Evolutionary conservation across 1,284 basidiomycete species (phyloP), one percentile per base, ranked within the genome.

Genomic region (Rhodotorula sp.): DNA sequence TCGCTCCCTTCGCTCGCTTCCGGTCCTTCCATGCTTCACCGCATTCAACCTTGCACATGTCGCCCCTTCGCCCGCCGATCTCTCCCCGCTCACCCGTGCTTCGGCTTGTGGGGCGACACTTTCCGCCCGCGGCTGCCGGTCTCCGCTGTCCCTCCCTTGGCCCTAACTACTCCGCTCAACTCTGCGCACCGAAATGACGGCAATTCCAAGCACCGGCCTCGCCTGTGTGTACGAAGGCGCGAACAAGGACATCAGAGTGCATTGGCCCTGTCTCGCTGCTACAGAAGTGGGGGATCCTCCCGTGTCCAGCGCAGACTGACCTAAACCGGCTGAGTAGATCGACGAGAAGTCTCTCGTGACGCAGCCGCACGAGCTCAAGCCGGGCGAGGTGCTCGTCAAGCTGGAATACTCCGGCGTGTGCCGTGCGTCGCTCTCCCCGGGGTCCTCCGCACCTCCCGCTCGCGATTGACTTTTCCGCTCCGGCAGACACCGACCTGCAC

Each of bases 371-470:
- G 85, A 91, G 22, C 90, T 94, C 81, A 84, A 84, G 32, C 88
- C 89, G 3, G 91, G 91, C 66, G 88, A 94, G 82, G 92, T 90
- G 78, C 88, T 94, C 75, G 86, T 94, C 81, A 88, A 90, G 81
- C 85, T 94, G 80, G 75, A 61, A 46, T 68, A 63, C 61, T 34
- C 32, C 8, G 58, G 68, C 25, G 68, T 70, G 17, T 64, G 62
- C 36, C 68, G 76, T 76, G 50, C 59, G 76, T 64, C 2, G 37
- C 27, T 12, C 27, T 25, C 22, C 46, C 27, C 25, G n/a, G n/a
- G n/a, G n/a, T 19, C 8, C 34, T 8, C 12, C 8, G 15, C 36
- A 3, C 9, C n/a, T 13, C 19, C 10, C 22, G 15, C 21, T 36
- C 36, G n/a, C 4, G 7, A 15, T 15, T 50, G 21, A 27, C 46